A percentile compares a stretch with the other conserved stretches of the same genome.
Evolutionary conservation across 257 asterid genomes (phyloP).

Genomic region (Nicotiana sylvestris): DNA sequence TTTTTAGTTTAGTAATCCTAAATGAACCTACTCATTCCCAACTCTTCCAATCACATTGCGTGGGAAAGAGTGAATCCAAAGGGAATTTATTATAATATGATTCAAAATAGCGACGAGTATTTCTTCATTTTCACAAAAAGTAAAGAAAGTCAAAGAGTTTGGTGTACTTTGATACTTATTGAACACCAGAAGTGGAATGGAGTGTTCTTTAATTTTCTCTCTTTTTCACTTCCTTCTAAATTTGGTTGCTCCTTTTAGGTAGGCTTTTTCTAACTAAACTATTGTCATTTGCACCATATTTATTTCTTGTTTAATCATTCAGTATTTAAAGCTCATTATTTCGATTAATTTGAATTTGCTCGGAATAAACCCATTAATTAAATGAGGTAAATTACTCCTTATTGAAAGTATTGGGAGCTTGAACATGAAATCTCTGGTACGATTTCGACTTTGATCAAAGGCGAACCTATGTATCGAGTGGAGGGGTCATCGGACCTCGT

Average conservation of each 20-base stretch:
- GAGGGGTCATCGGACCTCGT: too few relatives aligned
- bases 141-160: neutral
- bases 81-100: constrained; percentile 1
- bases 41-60: constrained; percentile 12
- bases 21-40: neutral
- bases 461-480: too few relatives aligned
- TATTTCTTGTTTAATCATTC: neutral
- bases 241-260: constrained; percentile 10
- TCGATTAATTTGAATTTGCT: neutral
- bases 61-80: constrained; percentile 15
- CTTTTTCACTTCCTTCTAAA: neutral
- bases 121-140: constrained; percentile 13
- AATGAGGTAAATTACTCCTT: too few relatives aligned
- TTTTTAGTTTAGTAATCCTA: neutral
- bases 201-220: neutral
- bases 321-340: neutral
- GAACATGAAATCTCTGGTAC: too few relatives aligned
- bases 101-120: neutral
- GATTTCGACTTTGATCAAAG: too few relatives aligned
- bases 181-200: neutral
- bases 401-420: too few relatives aligned
- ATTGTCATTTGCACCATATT: neutral
- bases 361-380: too few relatives aligned
- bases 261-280: neutral
- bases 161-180: neutral